These are phyloP conservation scores for Pilobolus umbonatus DNA, from an alignment of 192 early-diverging fungal species.

Conservation along the genomic window DNA sequence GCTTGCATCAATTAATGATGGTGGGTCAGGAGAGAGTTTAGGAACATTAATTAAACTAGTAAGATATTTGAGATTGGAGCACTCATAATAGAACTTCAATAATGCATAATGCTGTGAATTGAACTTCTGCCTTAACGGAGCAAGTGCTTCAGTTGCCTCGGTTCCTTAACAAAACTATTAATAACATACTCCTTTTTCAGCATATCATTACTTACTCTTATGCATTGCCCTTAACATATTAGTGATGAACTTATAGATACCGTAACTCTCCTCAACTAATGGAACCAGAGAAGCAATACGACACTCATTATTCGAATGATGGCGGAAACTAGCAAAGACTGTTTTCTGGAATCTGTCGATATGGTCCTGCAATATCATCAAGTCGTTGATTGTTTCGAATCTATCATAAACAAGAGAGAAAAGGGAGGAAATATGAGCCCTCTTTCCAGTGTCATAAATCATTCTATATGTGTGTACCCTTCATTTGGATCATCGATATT, in stretches of 20 bases:
- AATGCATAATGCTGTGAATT: conserved; percentile 81
- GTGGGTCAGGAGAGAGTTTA: conserved; percentile 73
- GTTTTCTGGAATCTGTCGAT: conserved; percentile 89
- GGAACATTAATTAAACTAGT: conserved; percentile 93
- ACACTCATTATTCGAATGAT: conserved; percentile 86
- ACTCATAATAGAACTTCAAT: conserved; percentile 89
- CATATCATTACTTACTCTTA: conserved; percentile 49
- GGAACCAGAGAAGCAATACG: conserved; percentile 93
- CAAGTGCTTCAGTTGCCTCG: conserved; percentile 81
- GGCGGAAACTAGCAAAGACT: conserved; percentile 80
- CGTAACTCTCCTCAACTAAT: conserved; percentile 93
- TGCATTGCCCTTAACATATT: conserved; percentile 98
- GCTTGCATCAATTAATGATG: conserved; percentile 72
- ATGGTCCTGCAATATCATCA: conserved; percentile 88
- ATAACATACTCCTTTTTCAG: conserved; percentile 3
- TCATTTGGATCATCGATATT: conserved; percentile 97
- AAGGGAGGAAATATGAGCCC: background rate
- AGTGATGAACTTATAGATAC: conserved; percentile 93
- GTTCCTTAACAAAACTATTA: conserved; percentile 31
- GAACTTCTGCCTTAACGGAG: conserved; percentile 82
- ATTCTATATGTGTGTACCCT: conserved; percentile 50
- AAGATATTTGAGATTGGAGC: conserved; percentile 82
- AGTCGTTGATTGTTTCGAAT: conserved; percentile 94
- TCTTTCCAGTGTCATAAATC: background rate
- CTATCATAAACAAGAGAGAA: conserved; percentile 28